Evolutionary conservation across 441 rosid species (phyloP).

Genomic region (Cnidoscolus chayamansa): DNA sequence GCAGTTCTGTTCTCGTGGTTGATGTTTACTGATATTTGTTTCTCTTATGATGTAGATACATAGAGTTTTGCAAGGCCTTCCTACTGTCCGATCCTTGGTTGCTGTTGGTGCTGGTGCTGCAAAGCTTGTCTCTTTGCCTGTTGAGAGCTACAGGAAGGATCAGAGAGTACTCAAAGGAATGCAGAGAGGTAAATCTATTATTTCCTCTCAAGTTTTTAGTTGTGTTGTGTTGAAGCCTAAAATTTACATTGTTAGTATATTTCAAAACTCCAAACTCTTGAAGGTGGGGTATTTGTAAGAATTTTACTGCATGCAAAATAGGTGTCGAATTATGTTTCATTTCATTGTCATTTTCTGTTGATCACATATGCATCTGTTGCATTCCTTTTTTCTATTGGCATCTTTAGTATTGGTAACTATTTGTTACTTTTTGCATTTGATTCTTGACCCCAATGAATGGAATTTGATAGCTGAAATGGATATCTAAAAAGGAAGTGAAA

Average conservation of each 20-base stretch:
- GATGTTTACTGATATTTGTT: slow-evolving; percentile 20
- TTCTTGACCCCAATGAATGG: background rate
- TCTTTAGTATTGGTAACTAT: background rate
- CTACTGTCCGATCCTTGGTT: slow-evolving; percentile 74
- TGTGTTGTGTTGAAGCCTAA: background rate
- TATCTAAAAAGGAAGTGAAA: background rate
- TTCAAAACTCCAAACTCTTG: background rate
- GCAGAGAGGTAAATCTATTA: slow-evolving; percentile 76
- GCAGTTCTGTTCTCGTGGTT: slow-evolving; percentile 2
- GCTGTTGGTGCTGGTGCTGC: slow-evolving; percentile 82
- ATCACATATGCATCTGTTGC: background rate
- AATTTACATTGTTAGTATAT: background rate
- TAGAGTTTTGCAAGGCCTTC: slow-evolving; percentile 74
- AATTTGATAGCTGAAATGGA: background rate
- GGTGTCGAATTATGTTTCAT: background rate
- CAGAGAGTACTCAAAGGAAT: slow-evolving; percentile 81
- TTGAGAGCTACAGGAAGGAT: slow-evolving; percentile 88
- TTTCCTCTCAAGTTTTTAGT: background rate
- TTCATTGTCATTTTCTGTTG: background rate
- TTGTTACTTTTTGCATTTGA: background rate
- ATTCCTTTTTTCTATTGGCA: background rate
- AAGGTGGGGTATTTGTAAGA: background rate
- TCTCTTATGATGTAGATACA: slow-evolving; percentile 48
- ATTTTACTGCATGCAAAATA: background rate
- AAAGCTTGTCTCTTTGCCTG: slow-evolving; percentile 83